phyloP scores from a whole-genome alignment of 257 asterid genomes.

The Plantago elongata region DNA sequence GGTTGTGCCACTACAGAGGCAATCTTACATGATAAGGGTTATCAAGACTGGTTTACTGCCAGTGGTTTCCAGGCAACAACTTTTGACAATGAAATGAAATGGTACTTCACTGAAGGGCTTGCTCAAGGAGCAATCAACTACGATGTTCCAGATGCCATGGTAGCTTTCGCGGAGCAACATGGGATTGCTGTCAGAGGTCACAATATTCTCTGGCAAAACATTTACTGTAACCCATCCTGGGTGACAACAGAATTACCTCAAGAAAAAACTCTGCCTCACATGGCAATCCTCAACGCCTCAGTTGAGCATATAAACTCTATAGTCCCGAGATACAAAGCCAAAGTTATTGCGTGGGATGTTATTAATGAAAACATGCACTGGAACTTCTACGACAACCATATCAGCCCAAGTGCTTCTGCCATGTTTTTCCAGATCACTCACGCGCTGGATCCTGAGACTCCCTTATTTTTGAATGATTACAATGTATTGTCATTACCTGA shows the following conservation, averaged over 20 bases:
- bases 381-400: constrained; percentile 33
- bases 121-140: constrained; percentile 27
- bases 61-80: constrained; percentile 38
- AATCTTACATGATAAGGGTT: constrained; percentile 27
- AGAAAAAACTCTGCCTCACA: constrained; percentile 10
- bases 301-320: constrained; percentile 29
- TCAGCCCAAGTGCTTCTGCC: constrained; percentile 48
- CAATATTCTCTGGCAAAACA: constrained; percentile 38
- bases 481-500: constrained; percentile 33
- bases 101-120: constrained; percentile 36
- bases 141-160: constrained; percentile 45
- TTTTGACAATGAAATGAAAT: constrained; percentile 52
- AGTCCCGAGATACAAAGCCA: constrained; percentile 39
- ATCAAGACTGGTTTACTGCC: constrained; percentile 42
- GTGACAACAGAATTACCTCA: not conserved
- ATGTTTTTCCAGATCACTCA: constrained; percentile 40
- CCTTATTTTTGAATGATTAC: constrained; percentile 47
- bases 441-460: constrained; percentile 32
- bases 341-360: constrained; percentile 53
- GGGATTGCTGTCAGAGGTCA: constrained; percentile 46
- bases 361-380: constrained; percentile 55
- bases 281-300: constrained; percentile 24
- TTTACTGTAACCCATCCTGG: constrained; percentile 28
- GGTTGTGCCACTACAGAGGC: constrained; percentile 36
- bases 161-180: constrained; percentile 27